These are phyloP conservation scores for Citrus trifoliata DNA, from an alignment of 345 rosid species.

Conservation along the genomic window DNA sequence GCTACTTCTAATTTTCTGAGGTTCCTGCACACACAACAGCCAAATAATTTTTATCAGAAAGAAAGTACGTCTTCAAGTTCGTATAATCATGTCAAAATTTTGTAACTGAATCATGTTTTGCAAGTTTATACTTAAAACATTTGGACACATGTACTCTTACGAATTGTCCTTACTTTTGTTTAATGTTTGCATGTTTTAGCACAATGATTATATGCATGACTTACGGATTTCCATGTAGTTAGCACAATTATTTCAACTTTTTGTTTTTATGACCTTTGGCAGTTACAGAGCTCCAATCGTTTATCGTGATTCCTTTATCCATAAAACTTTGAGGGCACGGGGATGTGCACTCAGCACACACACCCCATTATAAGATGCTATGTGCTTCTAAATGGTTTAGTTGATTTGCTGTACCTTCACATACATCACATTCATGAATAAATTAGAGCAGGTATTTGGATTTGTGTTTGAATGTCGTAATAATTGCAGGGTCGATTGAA, in stretches of 20 bases:
- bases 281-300: background rate
- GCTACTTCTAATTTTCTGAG: background rate
- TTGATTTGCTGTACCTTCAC: background rate
- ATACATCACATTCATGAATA: background rate
- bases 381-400: background rate
- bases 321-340: background rate
- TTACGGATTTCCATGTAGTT: background rate
- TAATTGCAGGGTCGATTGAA: slow-evolving; percentile 70
- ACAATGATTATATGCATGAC: background rate
- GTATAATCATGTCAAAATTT: background rate
- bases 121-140: background rate
- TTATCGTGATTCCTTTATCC: background rate
- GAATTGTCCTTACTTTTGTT: background rate
- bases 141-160: background rate
- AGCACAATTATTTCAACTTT: no score
- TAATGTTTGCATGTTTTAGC: background rate
- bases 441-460: background rate
- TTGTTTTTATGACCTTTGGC: background rate
- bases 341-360: background rate
- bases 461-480: slow-evolving; percentile 1
- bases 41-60: background rate
- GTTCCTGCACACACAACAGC: background rate
- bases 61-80: background rate
- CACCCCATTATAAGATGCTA: background rate
- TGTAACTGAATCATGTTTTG: background rate